Evolutionary conservation across 192 early-diverging fungal genomes (phyloP), one percentile per base, ranked within the genome.

Genomic region (Umbelopsis sp.): DNA sequence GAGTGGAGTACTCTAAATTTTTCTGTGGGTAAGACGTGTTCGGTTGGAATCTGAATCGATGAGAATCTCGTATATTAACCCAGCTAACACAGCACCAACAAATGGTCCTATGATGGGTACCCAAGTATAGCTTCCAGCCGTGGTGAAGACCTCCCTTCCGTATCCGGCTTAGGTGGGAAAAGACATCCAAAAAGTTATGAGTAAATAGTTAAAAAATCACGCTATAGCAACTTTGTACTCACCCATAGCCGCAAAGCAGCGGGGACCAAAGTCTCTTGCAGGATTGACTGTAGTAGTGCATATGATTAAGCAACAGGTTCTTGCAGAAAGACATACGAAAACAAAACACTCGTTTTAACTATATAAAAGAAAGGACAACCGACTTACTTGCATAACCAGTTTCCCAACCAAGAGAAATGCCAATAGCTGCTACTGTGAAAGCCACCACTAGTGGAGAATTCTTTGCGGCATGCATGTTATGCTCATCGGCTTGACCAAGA

Each of bases 221-320:
- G 89, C 86, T 21, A 89, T 74, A 82, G 8, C 83, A 47, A 83
- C 83, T 74, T 89, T 88, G 67, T 88, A 31, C 45, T 65, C 49
- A 54, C 65, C 71, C 21, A 74, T 71, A 47, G 74, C 69, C 24
- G 89, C 86, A 75, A 93, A 92, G n/a, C 90, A 74, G 45, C 93
- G 89, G 12, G 91, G 91, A 31, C 91, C 93, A 76, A 93, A 82
- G 79, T 94, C 93, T 81, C 93, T 86, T 7, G 93, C 93, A 53
- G 89, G 90, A 74, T 94, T 94, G 62, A 94, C 31, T 62, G 56
- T 62, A 26, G 38, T n/a, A 44, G 16, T n/a, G 52, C 14, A 36
- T 62, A 41, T 41, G 38, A 38, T 41, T 41, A 41, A 41, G 38
- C 38, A 41, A 41, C 7, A 41, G 38, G 12, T 41, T 38, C 36